Evolutionary conservation across 2,329 filamentous ascomycete species (phyloP), one percentile per base, ranked within the genome.

Genomic region (Pseudopyrenochaeta lycopersici): DNA sequence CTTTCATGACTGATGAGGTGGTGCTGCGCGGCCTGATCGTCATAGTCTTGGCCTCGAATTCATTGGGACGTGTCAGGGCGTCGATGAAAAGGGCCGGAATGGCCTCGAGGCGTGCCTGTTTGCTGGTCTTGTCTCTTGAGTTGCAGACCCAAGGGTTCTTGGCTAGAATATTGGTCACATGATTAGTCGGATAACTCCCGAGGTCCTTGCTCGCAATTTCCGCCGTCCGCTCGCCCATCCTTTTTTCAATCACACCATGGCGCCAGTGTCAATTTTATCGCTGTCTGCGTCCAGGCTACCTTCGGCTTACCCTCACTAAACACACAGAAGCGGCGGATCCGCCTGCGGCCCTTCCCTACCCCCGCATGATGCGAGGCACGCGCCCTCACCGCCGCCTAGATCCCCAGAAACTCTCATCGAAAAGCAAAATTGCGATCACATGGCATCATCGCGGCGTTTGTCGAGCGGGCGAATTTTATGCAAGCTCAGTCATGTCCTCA

Each of bases 231-330:
- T 53, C 56, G 46, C 52, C 29, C 56, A 47, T 53, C 14, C 31
- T 46, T 53, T 44, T 41, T 46, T 55, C 18, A 20, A 58, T 65
- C 60, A 66, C 63, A 54, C 58, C 65, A 67, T 66, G 46, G 51
- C 58, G 47, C 58, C 41, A 60, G 50, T 45, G 15, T 52, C 38
- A 42, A 55, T 42, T 41, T 44, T 32, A 30, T 45, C 29, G 31
- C 27, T 35, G 56, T 39, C 23, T 29, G 48, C 49, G 48, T 35
- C 46, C 50, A 62, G 68, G 69, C 62, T 71, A 71, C 56, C 64
- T 63, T 68, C 68, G 68, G 70, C 70, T 71, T 67, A 68, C 49
- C 41, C 35, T 52, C 38, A 33, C 49, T 35, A 35, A 33, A 48
- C 38, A 52, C 43, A 52, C 41, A 48, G 43, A 20, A 27, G 44